A percentile compares a stretch with the other conserved stretches of the same genome.
phyloP scores from a whole-genome alignment of 2,329 filamentous ascomycete species.

The Septoria linicola region DNA sequence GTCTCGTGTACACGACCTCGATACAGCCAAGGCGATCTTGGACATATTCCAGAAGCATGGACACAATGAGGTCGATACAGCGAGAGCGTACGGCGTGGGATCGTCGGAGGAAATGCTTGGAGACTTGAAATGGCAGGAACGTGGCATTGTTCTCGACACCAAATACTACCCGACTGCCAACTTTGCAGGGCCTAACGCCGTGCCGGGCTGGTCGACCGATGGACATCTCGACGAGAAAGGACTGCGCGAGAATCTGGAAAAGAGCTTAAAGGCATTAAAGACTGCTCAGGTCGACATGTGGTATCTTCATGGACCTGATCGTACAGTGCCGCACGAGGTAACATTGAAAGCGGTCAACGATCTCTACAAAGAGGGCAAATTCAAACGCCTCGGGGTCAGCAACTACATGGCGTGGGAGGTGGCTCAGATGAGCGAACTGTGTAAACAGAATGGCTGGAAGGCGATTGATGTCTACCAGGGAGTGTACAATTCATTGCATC shows the following conservation, averaged over 20 bases:
- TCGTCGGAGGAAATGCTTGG: constrained; percentile 33
- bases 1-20: constrained; percentile 27
- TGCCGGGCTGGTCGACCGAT: background rate
- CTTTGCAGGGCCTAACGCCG: constrained; percentile 15
- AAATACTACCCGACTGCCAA: constrained; percentile 29
- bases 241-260: constrained; percentile 53
- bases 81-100: constrained; percentile 32
- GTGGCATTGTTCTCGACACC: constrained; percentile 33
- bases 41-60: constrained; percentile 35
- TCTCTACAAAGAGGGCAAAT: constrained; percentile 48
- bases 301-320: constrained; percentile 52
- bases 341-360: constrained; percentile 49
- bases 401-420: constrained; percentile 52
- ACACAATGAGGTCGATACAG: constrained; percentile 35
- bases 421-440: constrained; percentile 49
- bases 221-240: constrained; percentile 1
- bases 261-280: constrained; percentile 66
- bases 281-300: constrained; percentile 72
- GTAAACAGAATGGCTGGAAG: constrained; percentile 43
- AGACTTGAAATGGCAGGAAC: constrained; percentile 31
- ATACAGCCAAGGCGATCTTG: constrained; percentile 28
- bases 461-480: constrained; percentile 51
- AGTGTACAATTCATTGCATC: constrained; percentile 43
- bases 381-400: constrained; percentile 46
- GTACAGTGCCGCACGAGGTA: constrained; percentile 44